These are phyloP conservation scores for Porpolomopsis calyptriformis DNA, from an alignment of 768 basidiomycete species.

Conservation along the genomic window DNA sequence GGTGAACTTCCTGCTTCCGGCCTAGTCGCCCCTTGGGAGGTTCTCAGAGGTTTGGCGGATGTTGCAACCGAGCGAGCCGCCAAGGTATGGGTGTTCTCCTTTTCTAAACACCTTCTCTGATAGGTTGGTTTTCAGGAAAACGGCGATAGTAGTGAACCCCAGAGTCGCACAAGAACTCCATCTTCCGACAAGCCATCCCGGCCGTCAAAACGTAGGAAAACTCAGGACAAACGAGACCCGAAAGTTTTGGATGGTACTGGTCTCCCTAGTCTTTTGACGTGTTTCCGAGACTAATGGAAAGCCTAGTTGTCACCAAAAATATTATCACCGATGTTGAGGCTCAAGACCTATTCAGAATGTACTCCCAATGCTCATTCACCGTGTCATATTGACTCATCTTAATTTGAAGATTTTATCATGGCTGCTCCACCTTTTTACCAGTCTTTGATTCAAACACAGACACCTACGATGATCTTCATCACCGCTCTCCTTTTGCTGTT, in stretches of 20 bases:
- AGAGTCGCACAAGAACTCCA: slow-evolving; percentile 63
- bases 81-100: slow-evolving; percentile 37
- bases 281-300: neutral
- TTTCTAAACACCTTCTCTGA: slow-evolving; percentile 6
- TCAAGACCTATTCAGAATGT: slow-evolving; percentile 80
- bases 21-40: slow-evolving; percentile 81
- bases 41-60: slow-evolving; percentile 69
- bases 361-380: slow-evolving; percentile 12
- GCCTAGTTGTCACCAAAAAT: slow-evolving; percentile 70
- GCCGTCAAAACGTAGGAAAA: slow-evolving; percentile 64
- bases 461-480: slow-evolving; percentile 76
- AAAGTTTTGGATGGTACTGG: slow-evolving; percentile 64
- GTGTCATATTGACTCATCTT: slow-evolving; percentile 10
- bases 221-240: slow-evolving; percentile 47
- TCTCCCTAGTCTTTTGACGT: slow-evolving; percentile 7
- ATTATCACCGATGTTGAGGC: slow-evolving; percentile 77
- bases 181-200: slow-evolving; percentile 61
- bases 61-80: slow-evolving; percentile 71
- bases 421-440: slow-evolving; percentile 86
- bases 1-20: slow-evolving; percentile 74
- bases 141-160: slow-evolving; percentile 66
- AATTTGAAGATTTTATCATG: slow-evolving; percentile 66
- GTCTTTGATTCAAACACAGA: slow-evolving; percentile 78
- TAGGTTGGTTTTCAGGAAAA: slow-evolving; percentile 43
- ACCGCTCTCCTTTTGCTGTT: slow-evolving; percentile 87